phyloP scores from a whole-genome alignment of 345 rosid species.

The Populus simonii region DNA sequence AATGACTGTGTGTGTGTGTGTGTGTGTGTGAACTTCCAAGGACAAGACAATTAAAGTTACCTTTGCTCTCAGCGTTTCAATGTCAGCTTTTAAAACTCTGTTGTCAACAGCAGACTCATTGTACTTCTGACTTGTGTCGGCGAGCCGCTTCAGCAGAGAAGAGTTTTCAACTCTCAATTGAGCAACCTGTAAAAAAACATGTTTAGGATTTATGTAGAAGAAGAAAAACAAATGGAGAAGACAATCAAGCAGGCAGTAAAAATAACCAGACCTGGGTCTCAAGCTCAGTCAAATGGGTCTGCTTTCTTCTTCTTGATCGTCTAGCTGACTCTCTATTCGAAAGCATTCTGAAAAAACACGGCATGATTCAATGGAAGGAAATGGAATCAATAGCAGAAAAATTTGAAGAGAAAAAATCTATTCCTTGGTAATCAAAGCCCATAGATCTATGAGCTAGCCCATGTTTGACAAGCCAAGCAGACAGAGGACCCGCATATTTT shows the following conservation, averaged over 20 bases:
- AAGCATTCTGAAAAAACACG: conserved; percentile 27
- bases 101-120: conserved; percentile 31
- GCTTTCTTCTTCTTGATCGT: conserved; percentile 37
- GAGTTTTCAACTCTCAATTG: conserved; percentile 31
- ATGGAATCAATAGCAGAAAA: not conserved
- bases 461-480: too few relatives aligned
- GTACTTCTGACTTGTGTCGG: conserved; percentile 28
- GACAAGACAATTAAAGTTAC: conserved; percentile 10
- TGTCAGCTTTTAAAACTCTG: conserved; percentile 32
- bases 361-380: conserved; percentile 11
- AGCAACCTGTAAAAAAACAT: conserved; percentile 16
- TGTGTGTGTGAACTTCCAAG: not conserved
- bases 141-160: conserved; percentile 19
- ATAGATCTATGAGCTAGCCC: too few relatives aligned
- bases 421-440: too few relatives aligned
- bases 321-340: conserved; percentile 35
- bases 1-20: not conserved
- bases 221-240: not conserved
- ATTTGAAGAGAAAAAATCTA: not conserved
- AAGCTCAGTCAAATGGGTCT: conserved; percentile 31
- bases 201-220: not conserved
- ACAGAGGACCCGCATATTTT: too few relatives aligned
- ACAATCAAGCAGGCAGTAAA: conserved; percentile 1
- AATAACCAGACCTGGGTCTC: conserved; percentile 29
- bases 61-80: conserved; percentile 28